Base-by-base conservation (phyloP, 2,329 filamentous ascomycete species). In the Fusarium sp. region DNA sequence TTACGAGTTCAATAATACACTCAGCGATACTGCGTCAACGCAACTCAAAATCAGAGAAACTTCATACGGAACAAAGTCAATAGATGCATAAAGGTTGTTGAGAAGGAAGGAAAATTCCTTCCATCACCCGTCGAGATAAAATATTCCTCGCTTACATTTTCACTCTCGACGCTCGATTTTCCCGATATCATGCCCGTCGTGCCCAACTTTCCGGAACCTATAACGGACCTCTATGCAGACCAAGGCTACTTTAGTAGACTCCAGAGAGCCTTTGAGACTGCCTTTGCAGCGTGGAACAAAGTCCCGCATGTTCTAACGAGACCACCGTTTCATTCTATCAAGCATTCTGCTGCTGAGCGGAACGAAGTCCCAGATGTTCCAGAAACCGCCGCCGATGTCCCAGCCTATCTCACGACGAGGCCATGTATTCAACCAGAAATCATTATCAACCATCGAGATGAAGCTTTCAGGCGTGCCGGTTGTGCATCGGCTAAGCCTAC, bases 271-370 rank as follows among this genome's bases (percentile, higher is more conserved):
- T 67, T 32, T 46, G 6, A 24, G 25, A 42, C 64, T 9, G 42
- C 50, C 11, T 66, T 40, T 10, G 38, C 59, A n/a, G 61, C 50
- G 2, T 67, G 61, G 64, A 66, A 52, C 7, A 46, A 61, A 8
- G 45, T 22, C 42, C 18, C 8, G 6, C 45, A 52, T 34, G 30
- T 8, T 15, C 29, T 40, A 27, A 22, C 22, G 7, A 20, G 30
- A 32, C 6, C 6, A 15, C 14, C 14, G 1, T 15, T 15, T 29
- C 27, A 29, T 11, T 29, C 11, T 29, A 29, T 29, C 27, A 12
- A 29, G 27, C 32, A 34, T n/a, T n/a, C n/a, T 34, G 16, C 32
- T 34, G 32, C 32, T 10, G 32, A 34, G 16, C 3, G 16, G 16
- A 5, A 18, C 16, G 5, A 34, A 18, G 32, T 6, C 32, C 16